Base-by-base conservation (phyloP, 805 yeast genomes). In the Lachancea sp. region DNA sequence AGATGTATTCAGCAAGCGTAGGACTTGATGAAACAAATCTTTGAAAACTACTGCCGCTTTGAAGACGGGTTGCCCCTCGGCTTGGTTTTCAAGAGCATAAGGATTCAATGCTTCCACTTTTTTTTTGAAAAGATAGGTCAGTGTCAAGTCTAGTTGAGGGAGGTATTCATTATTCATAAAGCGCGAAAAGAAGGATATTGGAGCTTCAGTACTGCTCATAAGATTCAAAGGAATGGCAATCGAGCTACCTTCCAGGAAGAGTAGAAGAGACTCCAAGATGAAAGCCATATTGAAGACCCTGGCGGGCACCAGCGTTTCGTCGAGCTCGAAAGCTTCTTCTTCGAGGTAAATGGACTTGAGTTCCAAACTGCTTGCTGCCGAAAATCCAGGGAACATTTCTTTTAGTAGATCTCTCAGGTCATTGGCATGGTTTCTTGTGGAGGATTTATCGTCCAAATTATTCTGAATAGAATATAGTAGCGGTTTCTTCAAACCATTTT, bases 281-380 rank as follows among this genome's bases (percentile, higher is more conserved):
- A 85, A 74, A 51, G 90, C 74, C 82, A 90, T 86, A 55, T 89
- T 87, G 63, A 84, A 80, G 13, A 88, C 74, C 56, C 79, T 80
- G 2, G 87, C 79, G 0, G 81, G 78, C 2, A 85, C 84, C 32
- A 87, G 63, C 3, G 81, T 73, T 49, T 82, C 81, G 43, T 82
- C 81, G 52, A 76, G 74, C 18, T 78, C 70, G 48, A 72, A 73
- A 2, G 76, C 68, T 50, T 81, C 87, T 49, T 72, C 78, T 36
- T 81, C 79, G 36, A 85, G 76, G 53, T 77, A 85, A 5, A 74
- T 70, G 1, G 72, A 64, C 15, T 58, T 59, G 29, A 58, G 42
- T 32, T 68, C 64, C 50, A 70, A 51, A 50, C 62, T 50, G 19
- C 68, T 51, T 2, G 70, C 51, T 10, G 66, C 63, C 8, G 65